These are phyloP conservation scores for Russula sp. DNA, from an alignment of 768 basidiomycete species.

Conservation along the genomic window DNA sequence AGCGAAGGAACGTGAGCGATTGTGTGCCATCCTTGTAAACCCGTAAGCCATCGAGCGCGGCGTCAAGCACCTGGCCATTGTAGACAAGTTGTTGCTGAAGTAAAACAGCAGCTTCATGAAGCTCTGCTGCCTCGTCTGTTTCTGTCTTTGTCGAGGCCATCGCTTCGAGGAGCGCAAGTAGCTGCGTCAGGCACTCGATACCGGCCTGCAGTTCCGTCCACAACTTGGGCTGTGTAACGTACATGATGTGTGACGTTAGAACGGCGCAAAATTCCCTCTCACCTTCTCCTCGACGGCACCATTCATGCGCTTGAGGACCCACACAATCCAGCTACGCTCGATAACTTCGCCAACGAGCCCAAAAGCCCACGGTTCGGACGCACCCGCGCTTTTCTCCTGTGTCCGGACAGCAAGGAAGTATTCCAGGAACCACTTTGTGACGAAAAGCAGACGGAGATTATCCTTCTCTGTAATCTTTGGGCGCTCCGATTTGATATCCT, in stretches of 20 bases:
- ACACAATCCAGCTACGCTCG: conserved; percentile 83
- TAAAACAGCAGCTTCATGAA: conserved; percentile 73
- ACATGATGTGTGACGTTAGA: conserved; percentile 1
- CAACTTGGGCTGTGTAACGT: conserved; percentile 65
- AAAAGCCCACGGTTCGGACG: conserved; percentile 54
- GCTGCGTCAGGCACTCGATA: conserved; percentile 89
- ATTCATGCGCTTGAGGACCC: conserved; percentile 87
- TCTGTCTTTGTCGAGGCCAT: conserved; percentile 60
- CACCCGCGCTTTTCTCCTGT: conserved; percentile 41
- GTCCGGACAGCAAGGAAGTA: conserved; percentile 66
- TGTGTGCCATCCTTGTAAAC: conserved; percentile 80
- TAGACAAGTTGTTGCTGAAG: conserved; percentile 92
- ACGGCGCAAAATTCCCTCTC: conserved; percentile 22
- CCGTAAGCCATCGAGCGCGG: conserved; percentile 72
- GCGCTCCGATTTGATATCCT: conserved; percentile 91
- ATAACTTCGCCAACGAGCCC: conserved; percentile 81
- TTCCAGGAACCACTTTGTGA: conserved; percentile 89
- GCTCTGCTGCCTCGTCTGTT: conserved; percentile 37
- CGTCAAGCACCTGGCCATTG: conserved; percentile 91
- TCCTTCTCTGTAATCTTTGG: conserved; percentile 94
- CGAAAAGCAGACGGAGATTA: conserved; percentile 80
- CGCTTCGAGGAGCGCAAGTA: conserved; percentile 81
- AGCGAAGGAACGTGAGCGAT: conserved; percentile 77
- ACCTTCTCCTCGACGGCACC: conserved; percentile 91
- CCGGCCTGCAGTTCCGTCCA: conserved; percentile 96